These are phyloP conservation scores for Coniochaeta ligniaria DNA, from an alignment of 2,329 filamentous ascomycete genomes.

Conservation along the genomic window DNA sequence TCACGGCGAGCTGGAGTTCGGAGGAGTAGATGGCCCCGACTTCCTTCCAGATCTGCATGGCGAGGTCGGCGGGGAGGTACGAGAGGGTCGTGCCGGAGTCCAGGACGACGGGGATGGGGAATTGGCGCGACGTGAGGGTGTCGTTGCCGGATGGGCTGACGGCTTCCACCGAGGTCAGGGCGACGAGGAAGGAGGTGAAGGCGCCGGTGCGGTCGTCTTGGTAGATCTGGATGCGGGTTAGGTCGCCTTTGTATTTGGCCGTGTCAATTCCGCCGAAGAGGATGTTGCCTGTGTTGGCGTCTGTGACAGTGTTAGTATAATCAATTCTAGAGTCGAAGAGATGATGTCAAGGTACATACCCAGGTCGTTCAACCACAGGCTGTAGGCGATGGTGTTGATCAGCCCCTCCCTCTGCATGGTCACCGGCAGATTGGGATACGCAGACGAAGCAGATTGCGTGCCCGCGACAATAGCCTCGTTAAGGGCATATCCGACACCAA, in stretches of 20 bases:
- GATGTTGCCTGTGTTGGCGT: conserved; percentile 59
- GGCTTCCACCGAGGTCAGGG: conserved; percentile 39
- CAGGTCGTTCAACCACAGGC: conserved; percentile 58
- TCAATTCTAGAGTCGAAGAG: background rate
- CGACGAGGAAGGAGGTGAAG: conserved; percentile 40
- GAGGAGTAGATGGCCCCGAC: conserved; percentile 41
- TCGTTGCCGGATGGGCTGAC: conserved; percentile 42
- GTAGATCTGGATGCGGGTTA: conserved; percentile 55
- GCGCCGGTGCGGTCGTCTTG: conserved; percentile 26
- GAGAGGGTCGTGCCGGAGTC: conserved; percentile 70
- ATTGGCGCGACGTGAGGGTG: conserved; percentile 29
- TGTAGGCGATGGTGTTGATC: conserved; percentile 64
- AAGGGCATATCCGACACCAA: conserved; percentile 52
- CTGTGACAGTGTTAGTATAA: conserved; percentile 15
- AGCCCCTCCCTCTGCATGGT: conserved; percentile 54
- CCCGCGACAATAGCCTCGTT: conserved; percentile 41
- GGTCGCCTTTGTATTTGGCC: conserved; percentile 59
- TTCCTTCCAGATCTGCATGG: conserved; percentile 43
- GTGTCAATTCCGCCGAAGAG: conserved; percentile 79
- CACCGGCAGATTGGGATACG: conserved; percentile 55
- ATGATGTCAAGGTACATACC: conserved; percentile 13
- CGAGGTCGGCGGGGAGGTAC: conserved; percentile 59
- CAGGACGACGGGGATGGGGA: conserved; percentile 55
- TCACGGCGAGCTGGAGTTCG: conserved; percentile 29
- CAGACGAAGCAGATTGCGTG: conserved; percentile 14